A percentile compares a stretch with the other conserved stretches of the same genome.
These are phyloP conservation scores for Russula compacta DNA, from an alignment of 768 basidiomycete genomes.

Conservation along the genomic window DNA sequence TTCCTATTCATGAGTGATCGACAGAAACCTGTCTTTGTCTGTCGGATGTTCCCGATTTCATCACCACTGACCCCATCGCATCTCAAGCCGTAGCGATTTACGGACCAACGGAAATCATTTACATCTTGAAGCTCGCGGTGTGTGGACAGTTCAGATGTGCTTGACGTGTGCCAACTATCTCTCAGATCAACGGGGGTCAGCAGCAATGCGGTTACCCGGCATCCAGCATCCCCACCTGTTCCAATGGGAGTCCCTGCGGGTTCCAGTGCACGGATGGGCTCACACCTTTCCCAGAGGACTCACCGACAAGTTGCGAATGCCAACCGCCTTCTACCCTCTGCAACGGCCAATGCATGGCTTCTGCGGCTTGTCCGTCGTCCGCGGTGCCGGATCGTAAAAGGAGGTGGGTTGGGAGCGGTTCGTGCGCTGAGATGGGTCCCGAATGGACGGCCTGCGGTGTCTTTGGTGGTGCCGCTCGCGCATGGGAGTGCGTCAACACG, in stretches of 20 bases:
- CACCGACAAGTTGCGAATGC: slow-evolving; percentile 37
- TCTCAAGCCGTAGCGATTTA: slow-evolving; percentile 27
- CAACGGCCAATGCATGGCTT: slow-evolving; percentile 37
- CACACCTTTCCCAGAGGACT: slow-evolving; percentile 23
- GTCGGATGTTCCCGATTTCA: slow-evolving; percentile 30
- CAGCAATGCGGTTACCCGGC: slow-evolving; percentile 33
- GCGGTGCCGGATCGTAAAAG: slow-evolving; percentile 3
- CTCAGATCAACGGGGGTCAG: slow-evolving; percentile 25
- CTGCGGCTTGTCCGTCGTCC: slow-evolving; percentile 24
- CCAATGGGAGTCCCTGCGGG: slow-evolving; percentile 31
- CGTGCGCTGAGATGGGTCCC: slow-evolving; percentile 7
- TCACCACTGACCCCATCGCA: slow-evolving; percentile 28
- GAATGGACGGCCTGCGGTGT: slow-evolving; percentile 38
- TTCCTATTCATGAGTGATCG: background rate
- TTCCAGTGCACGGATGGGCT: slow-evolving; percentile 41
- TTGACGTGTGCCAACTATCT: background rate
- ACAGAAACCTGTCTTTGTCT: slow-evolving; percentile 39
- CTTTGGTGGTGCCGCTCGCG: slow-evolving; percentile 29
- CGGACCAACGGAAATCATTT: slow-evolving; percentile 22
- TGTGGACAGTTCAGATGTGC: background rate
- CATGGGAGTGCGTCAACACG: slow-evolving; percentile 44
- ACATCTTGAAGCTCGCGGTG: slow-evolving; percentile 29
- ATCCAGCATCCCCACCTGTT: slow-evolving; percentile 33
- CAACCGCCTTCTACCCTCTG: slow-evolving; percentile 34
- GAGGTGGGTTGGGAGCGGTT: slow-evolving; percentile 28